phyloP scores from a whole-genome alignment of 139 green algal species.

The Micromonas pusilla region DNA sequence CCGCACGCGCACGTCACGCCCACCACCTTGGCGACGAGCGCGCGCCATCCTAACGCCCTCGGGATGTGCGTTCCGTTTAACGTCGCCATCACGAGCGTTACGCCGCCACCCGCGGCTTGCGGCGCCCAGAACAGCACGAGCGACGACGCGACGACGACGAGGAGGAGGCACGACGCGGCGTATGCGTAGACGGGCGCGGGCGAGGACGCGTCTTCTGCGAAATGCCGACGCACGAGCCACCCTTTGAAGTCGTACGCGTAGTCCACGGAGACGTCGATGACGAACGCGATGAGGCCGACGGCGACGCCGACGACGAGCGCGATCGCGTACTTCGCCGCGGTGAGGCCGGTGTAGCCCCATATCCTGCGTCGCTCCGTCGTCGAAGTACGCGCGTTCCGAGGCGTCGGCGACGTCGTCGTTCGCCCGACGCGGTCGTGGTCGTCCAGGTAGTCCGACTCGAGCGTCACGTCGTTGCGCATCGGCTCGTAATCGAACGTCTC shows the following conservation, averaged over 20 bases:
- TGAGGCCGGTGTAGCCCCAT: background rate
- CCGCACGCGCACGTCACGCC: background rate
- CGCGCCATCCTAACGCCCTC: constrained; percentile 51
- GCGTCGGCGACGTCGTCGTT: too few relatives aligned
- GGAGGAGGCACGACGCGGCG: background rate
- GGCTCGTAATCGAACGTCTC: background rate
- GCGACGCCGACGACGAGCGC: constrained; percentile 8
- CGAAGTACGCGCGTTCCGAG: too few relatives aligned
- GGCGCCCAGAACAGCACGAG: constrained; percentile 43
- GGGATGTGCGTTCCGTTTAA: constrained; percentile 64
- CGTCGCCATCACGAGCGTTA: constrained; percentile 79
- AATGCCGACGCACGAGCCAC: background rate
- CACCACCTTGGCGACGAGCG: constrained; percentile 4
- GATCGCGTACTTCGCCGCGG: constrained; percentile 7
- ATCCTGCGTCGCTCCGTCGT: too few relatives aligned
- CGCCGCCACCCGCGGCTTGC: constrained; percentile 63
- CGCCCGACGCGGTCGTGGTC: too few relatives aligned
- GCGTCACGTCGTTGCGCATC: background rate
- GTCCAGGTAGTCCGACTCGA: background rate
- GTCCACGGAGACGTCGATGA: background rate
- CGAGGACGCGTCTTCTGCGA: background rate
- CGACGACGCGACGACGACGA: background rate
- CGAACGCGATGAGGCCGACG: background rate
- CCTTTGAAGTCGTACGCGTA: background rate
- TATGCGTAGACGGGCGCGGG: background rate